phyloP scores from a whole-genome alignment of 306 rosid species.

The Canavalia gladiata region DNA sequence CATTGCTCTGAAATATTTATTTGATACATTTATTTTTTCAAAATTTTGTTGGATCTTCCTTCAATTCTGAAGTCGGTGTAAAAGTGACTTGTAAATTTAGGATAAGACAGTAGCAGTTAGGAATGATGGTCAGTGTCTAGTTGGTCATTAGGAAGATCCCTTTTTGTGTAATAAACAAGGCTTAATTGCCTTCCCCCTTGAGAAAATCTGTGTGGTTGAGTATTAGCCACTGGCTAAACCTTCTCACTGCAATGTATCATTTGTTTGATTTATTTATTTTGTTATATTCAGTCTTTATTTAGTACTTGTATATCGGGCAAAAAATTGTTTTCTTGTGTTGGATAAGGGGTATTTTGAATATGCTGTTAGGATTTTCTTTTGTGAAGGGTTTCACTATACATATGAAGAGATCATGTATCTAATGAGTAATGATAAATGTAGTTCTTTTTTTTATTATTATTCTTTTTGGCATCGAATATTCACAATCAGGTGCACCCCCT shows the following conservation, averaged over 20 bases:
- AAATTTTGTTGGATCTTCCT: slow-evolving; percentile 5
- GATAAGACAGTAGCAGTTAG: not conserved
- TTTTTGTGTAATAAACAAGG: slow-evolving; percentile 42
- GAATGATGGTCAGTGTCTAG: slow-evolving; percentile 40
- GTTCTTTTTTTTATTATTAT: too few species aligned
- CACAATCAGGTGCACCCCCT: too few species aligned
- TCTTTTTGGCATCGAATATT: too few species aligned
- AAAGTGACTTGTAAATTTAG: slow-evolving; percentile 20
- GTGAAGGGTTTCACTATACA: not conserved
- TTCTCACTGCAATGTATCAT: slow-evolving; percentile 7
- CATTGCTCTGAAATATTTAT: slow-evolving; percentile 42
- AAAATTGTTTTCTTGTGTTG: not conserved
- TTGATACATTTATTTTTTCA: slow-evolving; percentile 6
- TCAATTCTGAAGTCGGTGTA: slow-evolving; percentile 23
- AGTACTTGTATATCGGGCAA: not conserved
- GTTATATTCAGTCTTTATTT: not conserved
- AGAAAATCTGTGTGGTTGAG: slow-evolving; percentile 11
- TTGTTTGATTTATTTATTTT: not conserved
- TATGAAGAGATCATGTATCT: too few species aligned
- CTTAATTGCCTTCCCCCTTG: slow-evolving; percentile 4
- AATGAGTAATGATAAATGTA: too few species aligned
- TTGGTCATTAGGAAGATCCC: slow-evolving; percentile 31
- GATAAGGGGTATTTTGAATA: not conserved
- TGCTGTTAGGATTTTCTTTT: not conserved
- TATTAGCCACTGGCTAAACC: slow-evolving; percentile 75